phyloP scores from a whole-genome alignment of 139 green algal genomes.

The Coelastrella sp. region DNA sequence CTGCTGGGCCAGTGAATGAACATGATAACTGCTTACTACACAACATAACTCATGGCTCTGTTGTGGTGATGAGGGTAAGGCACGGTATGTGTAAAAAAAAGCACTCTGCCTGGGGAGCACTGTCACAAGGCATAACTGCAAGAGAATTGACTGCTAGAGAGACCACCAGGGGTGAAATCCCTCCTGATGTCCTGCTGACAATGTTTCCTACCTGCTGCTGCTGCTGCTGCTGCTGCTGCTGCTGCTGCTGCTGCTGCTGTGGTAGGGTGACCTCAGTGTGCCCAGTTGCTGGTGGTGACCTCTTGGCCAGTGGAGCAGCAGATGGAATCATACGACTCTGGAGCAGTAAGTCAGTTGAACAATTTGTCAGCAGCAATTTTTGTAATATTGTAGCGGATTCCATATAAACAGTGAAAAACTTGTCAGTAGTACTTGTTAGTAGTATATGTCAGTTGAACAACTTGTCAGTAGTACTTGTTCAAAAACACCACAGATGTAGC shows the following conservation, averaged over 20 bases:
- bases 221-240: too few relatives aligned
- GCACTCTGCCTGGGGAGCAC: background rate
- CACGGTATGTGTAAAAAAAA: background rate
- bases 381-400: conserved; percentile 12
- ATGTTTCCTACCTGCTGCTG: too few relatives aligned
- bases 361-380: conserved; percentile 6
- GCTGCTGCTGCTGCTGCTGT: too few relatives aligned
- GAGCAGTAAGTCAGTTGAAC: conserved; percentile 32
- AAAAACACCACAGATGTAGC: background rate
- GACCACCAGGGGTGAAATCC: background rate
- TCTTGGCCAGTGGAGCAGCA: conserved; percentile 67
- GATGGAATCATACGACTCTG: conserved; percentile 68
- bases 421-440: too few relatives aligned
- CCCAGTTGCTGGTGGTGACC: conserved; percentile 18
- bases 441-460: too few relatives aligned
- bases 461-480: too few relatives aligned
- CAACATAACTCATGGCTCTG: too few relatives aligned
- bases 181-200: too few relatives aligned
- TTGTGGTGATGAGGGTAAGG: too few relatives aligned
- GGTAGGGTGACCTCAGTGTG: conserved; percentile 74
- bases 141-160: conserved; percentile 17
- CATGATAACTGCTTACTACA: too few relatives aligned
- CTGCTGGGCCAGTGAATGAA: too few relatives aligned
- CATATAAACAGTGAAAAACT: too few relatives aligned
- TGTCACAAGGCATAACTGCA: background rate